Evolutionary conservation across 73 alveolate genomes (phyloP).

Genomic region (Tetrahymena thermophila): DNA sequence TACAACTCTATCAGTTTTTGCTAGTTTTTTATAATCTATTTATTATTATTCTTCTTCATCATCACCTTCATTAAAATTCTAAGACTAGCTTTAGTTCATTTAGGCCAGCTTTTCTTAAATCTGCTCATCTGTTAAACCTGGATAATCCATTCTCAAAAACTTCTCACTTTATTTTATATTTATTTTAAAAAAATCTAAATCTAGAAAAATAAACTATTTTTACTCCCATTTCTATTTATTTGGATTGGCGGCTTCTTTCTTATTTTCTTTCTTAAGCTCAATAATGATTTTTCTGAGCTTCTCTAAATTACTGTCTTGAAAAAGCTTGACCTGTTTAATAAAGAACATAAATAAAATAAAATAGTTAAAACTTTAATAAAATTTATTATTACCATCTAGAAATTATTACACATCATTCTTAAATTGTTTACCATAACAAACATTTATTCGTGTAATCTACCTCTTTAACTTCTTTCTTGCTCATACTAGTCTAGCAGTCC

Average conservation of each 20-base stretch:
- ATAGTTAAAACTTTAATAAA: background rate
- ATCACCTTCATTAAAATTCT: background rate
- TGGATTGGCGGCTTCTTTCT: background rate
- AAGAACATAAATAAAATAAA: background rate
- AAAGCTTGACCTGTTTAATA: background rate
- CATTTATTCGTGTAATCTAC: constrained; percentile 4
- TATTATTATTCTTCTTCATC: background rate
- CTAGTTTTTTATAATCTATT: background rate
- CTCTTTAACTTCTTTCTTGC: background rate
- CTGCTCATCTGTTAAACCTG: background rate
- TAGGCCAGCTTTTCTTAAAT: background rate
- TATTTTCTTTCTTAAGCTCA: background rate
- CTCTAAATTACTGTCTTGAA: background rate
- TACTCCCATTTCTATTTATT: background rate
- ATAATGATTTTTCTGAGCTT: background rate
- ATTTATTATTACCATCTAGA: background rate
- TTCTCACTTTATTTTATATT: background rate
- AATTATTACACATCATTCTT: constrained; percentile 29
- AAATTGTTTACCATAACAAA: constrained; percentile 26
- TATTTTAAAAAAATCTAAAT: background rate
- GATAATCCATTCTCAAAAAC: background rate
- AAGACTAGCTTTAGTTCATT: background rate
- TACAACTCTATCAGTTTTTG: constrained; percentile 16
- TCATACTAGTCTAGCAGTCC: background rate
- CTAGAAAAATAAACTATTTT: background rate